phyloP scores from a whole-genome alignment of 768 basidiomycete species.

The Russula lepida region DNA sequence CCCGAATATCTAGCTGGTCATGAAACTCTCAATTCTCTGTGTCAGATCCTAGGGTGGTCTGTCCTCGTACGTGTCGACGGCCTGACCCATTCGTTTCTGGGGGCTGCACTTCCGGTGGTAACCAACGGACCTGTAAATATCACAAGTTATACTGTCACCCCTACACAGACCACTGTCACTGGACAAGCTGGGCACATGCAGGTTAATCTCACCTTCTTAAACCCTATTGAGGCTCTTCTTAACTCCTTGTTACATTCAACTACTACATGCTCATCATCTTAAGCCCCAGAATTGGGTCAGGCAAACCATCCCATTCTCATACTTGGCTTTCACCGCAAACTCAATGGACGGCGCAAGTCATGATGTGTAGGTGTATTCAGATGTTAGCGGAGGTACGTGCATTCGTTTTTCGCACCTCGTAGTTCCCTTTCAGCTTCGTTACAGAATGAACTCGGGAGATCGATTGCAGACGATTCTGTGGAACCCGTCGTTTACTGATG shows the following conservation, averaged over 20 bases:
- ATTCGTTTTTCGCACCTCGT: neutral
- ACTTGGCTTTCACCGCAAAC: slow-evolving; percentile 27
- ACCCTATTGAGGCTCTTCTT: slow-evolving; percentile 31
- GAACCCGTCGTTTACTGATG: neutral
- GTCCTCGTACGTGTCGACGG: slow-evolving; percentile 10
- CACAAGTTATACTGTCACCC: slow-evolving; percentile 26
- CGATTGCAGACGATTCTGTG: slow-evolving; percentile 3
- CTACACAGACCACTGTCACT: slow-evolving; percentile 30
- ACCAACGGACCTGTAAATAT: slow-evolving; percentile 17
- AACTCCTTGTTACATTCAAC: neutral
- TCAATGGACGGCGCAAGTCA: slow-evolving; percentile 30
- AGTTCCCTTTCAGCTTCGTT: neutral
- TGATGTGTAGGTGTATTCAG: slow-evolving; percentile 32
- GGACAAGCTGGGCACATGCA: slow-evolving; percentile 31
- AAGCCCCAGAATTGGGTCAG: slow-evolving; percentile 31
- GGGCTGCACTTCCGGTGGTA: neutral
- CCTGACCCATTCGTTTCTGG: slow-evolving; percentile 19
- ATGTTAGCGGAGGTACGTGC: slow-evolving; percentile 31
- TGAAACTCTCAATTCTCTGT: neutral
- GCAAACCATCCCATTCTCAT: slow-evolving; percentile 35
- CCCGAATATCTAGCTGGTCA: neutral
- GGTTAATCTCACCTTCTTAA: slow-evolving; percentile 32
- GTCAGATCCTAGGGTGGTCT: slow-evolving; percentile 14
- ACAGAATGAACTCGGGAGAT: slow-evolving; percentile 24
- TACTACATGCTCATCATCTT: neutral